Evolutionary conservation across 1,139 yeast genomes (phyloP), one percentile per base, ranked within the genome.

Genomic region (Geotrichum australiense): DNA sequence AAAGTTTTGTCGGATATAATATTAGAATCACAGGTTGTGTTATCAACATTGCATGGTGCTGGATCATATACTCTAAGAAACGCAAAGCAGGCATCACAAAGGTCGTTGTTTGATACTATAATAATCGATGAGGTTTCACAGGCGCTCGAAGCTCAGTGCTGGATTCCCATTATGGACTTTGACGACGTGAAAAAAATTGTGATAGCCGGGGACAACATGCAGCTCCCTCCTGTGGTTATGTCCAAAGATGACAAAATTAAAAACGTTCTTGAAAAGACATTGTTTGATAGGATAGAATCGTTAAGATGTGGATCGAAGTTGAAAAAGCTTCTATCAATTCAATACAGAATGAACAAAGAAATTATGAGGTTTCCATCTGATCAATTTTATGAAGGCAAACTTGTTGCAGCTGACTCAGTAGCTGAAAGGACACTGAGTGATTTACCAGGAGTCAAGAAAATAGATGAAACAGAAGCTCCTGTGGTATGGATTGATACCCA

Each of bases 101-200:
- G 46, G 51, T 61, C 49, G 4, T 56, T 79, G 14, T 86, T 91
- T 55, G 87, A 85, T 53, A 80, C 94, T 0, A 70, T 91, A 19
- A 83, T 91, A 16, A 87, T 91, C 35, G 98, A 91, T 61, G 98
- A 91, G 61, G 96, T 91, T 0, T 86, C 96, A 0, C 98, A 91
- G 59, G 73, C 96, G 3, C 63, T 89, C 44, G 96, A 91, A 56
- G 95, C 97, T 1, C 95, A 91, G 54, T 87, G 96, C 57, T 89
- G 97, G 97, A 86, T 91, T 23, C 97, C 98, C 0, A 50, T 91
- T n/a, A 67, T 85, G 12, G 73, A 72, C 37, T 85, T 81, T 53
- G 66, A 74, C 28, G 69, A 75, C 4, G 73, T 79, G 28, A 71
- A 71, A 30, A 70, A 78, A 46, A 60, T 89, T 23, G 75, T 89